phyloP scores from a whole-genome alignment of 345 rosid species.

The Sonneratia caseolaris region DNA sequence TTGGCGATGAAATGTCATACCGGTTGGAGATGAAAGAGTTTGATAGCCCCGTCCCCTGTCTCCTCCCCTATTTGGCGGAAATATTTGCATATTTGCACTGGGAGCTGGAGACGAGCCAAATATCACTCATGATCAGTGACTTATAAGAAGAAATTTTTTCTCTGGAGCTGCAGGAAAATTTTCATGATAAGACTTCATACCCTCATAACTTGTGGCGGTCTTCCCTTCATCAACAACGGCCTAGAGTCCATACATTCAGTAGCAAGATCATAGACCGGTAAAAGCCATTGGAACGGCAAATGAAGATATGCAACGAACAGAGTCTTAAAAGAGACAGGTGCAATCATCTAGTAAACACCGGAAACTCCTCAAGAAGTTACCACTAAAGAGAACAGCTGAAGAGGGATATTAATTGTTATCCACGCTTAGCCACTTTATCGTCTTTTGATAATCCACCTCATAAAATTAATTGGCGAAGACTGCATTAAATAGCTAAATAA shows the following conservation, averaged over 20 bases:
- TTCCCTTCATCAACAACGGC: slow-evolving; percentile 57
- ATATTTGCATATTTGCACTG: slow-evolving; percentile 57
- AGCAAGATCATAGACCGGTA: not conserved
- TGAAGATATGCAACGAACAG: not conserved
- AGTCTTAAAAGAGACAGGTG: not conserved
- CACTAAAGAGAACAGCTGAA: not conserved
- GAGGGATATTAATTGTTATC: not conserved
- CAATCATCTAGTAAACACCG: not conserved
- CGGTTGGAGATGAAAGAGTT: slow-evolving; percentile 48
- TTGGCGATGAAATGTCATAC: slow-evolving; percentile 23
- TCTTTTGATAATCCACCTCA: not conserved
- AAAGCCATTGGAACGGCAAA: not conserved
- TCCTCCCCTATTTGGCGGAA: slow-evolving; percentile 51
- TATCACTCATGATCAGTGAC: slow-evolving; percentile 10
- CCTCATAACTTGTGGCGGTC: slow-evolving; percentile 33
- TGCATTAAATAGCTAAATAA: not conserved
- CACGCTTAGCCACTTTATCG: not conserved
- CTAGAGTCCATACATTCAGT: slow-evolving; percentile 18
- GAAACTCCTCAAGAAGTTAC: not conserved
- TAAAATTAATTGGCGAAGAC: not conserved
- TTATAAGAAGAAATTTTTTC: not conserved
- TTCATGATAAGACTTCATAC: slow-evolving; percentile 18
- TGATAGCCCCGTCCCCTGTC: slow-evolving; percentile 58
- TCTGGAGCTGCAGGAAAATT: slow-evolving; percentile 2
- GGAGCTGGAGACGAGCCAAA: slow-evolving; percentile 34